Base-by-base conservation (phyloP, 257 asterid species). In the Solanum pennellii region DNA sequence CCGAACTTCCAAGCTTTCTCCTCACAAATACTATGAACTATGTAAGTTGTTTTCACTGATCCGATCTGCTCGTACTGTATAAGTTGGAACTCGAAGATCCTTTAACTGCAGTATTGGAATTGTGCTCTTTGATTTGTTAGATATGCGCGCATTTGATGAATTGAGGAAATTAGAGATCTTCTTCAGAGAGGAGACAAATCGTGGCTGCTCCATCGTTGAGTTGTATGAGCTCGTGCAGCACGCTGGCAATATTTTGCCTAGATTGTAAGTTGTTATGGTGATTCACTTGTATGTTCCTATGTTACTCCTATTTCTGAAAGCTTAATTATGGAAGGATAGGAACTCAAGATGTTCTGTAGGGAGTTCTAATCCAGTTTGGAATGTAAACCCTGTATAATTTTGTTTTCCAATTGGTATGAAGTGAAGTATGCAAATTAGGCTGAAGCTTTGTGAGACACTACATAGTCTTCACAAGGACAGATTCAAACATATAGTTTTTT, bases 111-210 rank as follows among this genome's bases (percentile, higher is more conserved):
- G 37, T 62, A 45, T 5, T 25, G 41, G 86, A 33, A 41, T 72
- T 25, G 8, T 88, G 83, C 16, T 66, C 84, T 31, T 88, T 86
- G 89, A 33, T 86, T 89, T 80, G 68, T 47, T 87, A 97, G 99
- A 97, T 95, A 96, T 97, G 99, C 92, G 99, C 86, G 99, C 99
- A 47, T 97, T 95, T 93, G 99, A 97, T 83, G 99, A 97, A 86
- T 89, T 97, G 94, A 93, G 99, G 95, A 97, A 92, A 91, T 90
- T 97, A 86, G 99, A 97, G 90, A 93, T 94, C 52, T 97, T 95
- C 86, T 96, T 97, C 92, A 95, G 90, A 93, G 99, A 96, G 89
- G 99, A 95, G 93, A 91, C 93, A 3, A 89, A 90, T 84, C 98
- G 98, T 1, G 98, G 99, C n/a, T 97, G 95, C 94, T 97, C 99